Percentiles rank a stretch among this genome's conserved stretches.
phyloP scores from a whole-genome alignment of 208 protist genomes.

The Leishmania gerbilli region DNA sequence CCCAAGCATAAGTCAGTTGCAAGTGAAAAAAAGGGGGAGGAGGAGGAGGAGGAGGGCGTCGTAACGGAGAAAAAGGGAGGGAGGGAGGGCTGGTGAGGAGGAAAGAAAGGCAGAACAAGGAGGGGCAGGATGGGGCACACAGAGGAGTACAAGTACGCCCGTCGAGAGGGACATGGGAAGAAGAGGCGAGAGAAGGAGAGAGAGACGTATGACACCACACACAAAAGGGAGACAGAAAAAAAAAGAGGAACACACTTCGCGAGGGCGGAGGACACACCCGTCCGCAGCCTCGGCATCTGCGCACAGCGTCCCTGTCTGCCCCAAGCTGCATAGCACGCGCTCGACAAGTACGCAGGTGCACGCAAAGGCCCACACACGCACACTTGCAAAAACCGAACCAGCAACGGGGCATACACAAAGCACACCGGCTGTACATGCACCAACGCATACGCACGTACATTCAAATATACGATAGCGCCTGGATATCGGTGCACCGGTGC shows the following conservation, averaged over 20 bases:
- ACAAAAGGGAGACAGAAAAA: not conserved
- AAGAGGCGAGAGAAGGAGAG: not conserved
- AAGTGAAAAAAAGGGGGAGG: not conserved
- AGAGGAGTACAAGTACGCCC: not conserved
- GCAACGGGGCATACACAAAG: not conserved
- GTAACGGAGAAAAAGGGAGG: not conserved
- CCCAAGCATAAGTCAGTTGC: not conserved
- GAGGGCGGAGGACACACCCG: not conserved
- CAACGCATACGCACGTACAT: not conserved
- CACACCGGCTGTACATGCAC: not conserved
- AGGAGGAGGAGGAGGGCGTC: not conserved
- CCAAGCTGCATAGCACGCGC: not conserved
- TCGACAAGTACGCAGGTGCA: not conserved
- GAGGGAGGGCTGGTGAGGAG: not conserved
- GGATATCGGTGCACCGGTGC: not conserved
- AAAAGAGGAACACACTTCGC: not conserved
- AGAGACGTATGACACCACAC: not conserved
- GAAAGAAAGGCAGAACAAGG: not conserved
- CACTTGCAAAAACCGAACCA: not conserved
- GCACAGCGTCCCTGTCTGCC: not conserved
- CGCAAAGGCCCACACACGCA: not conserved
- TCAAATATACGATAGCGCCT: not conserved
- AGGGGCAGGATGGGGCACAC: not conserved
- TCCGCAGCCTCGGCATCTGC: not conserved
- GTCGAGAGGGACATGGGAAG: not conserved